phyloP scores from a whole-genome alignment of 2,329 filamentous ascomycete species.

The Didymella sp. region DNA sequence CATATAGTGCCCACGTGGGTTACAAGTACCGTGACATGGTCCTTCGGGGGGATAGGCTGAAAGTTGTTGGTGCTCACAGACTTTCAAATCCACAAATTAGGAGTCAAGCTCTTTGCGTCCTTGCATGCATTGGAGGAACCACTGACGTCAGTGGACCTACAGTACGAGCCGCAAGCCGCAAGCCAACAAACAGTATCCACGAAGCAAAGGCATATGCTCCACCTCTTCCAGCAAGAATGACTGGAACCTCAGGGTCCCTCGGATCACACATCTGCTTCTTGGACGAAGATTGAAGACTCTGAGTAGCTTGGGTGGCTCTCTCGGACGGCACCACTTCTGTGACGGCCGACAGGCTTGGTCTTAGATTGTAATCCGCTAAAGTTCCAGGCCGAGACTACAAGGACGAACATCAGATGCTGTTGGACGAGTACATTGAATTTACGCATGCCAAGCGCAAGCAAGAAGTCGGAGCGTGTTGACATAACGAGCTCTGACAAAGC shows the following conservation, averaged over 20 bases:
- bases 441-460: neutral
- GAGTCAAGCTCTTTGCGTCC: neutral
- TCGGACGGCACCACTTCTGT: neutral
- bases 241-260: neutral
- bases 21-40: no score
- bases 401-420: neutral
- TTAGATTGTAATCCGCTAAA: neutral
- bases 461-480: no score
- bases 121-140: neutral
- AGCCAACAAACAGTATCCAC: neutral
- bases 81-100: neutral
- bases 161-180: neutral
- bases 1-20: no score
- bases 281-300: neutral
- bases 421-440: neutral
- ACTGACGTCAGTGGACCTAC: neutral
- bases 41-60: neutral
- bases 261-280: neutral
- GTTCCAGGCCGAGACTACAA: neutral
- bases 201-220: neutral
- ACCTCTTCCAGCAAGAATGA: neutral
- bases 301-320: neutral
- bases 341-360: neutral
- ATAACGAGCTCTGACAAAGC: no score
- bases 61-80: neutral